A percentile compares a stretch with the other conserved stretches of the same genome.
These are phyloP conservation scores for Fusarium guadeloupense DNA, from an alignment of 2,329 filamentous ascomycete genomes.

Conservation along the genomic window DNA sequence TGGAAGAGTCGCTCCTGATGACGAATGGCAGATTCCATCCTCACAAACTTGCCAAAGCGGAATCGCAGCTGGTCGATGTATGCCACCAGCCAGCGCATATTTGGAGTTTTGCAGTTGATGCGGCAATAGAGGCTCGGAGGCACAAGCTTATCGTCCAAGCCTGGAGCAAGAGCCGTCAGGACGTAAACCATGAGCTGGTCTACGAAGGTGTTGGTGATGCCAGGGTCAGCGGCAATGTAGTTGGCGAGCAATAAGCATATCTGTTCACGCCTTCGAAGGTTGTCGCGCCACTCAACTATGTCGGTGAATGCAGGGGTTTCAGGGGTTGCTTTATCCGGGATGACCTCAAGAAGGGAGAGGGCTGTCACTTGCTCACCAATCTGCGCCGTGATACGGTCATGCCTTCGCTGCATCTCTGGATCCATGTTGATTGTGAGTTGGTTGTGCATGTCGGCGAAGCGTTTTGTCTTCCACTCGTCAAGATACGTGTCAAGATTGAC, in stretches of 20 bases:
- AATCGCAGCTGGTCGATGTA: neutral
- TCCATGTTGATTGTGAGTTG: slow-evolving; percentile 10
- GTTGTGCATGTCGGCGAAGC: slow-evolving; percentile 3
- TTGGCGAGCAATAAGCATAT: neutral
- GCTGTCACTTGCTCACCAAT: neutral
- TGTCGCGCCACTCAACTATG: neutral
- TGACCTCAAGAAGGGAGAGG: neutral
- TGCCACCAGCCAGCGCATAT: neutral
- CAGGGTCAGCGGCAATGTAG: slow-evolving; percentile 18
- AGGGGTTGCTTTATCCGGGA: neutral
- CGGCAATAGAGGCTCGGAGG: slow-evolving; percentile 1
- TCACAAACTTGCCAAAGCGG: no score
- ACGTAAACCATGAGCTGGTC: slow-evolving; percentile 13
- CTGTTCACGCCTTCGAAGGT: neutral
- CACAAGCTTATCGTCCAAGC: neutral
- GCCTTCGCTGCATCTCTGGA: neutral
- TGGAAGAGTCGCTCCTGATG: neutral
- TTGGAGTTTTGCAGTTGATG: neutral
- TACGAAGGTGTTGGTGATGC: slow-evolving; percentile 14
- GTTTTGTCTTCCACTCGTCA: neutral
- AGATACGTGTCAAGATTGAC: neutral
- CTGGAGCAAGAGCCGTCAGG: slow-evolving; percentile 15
- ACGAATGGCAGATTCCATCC: neutral
- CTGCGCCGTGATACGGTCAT: neutral
- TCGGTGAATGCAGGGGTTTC: neutral